phyloP scores from a whole-genome alignment of 805 yeast genomes.

The Starmerella apis region DNA sequence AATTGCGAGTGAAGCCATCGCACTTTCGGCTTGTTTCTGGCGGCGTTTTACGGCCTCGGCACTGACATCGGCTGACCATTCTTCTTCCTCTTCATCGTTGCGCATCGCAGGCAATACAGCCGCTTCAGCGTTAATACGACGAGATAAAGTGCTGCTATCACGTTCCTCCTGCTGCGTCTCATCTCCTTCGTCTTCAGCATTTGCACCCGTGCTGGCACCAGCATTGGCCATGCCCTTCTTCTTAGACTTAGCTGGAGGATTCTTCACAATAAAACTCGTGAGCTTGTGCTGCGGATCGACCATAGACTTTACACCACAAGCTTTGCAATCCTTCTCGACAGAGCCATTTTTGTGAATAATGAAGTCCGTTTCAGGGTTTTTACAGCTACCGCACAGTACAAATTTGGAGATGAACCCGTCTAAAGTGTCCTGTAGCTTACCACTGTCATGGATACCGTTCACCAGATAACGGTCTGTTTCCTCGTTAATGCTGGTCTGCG shows the following conservation, averaged over 20 bases:
- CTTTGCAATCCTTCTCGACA: constrained; percentile 88
- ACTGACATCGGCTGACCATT: constrained; percentile 96
- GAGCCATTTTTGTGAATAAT: constrained; percentile 62
- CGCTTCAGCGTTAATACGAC: constrained; percentile 76
- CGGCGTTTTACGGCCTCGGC: constrained; percentile 92
- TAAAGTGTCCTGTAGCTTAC: constrained; percentile 80
- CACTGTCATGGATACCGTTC: constrained; percentile 87
- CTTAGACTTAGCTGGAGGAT: constrained; percentile 52
- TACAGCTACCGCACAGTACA: constrained; percentile 88
- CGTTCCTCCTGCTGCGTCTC: constrained; percentile 36
- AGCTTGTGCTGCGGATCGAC: constrained; percentile 81
- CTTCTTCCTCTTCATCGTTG: constrained; percentile 73
- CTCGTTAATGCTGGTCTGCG: constrained; percentile 78
- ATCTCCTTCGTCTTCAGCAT: constrained; percentile 18
- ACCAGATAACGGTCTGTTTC: constrained; percentile 77
- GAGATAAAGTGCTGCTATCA: constrained; percentile 65
- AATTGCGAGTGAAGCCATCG: constrained; percentile 30
- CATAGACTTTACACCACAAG: constrained; percentile 84
- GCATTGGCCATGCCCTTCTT: constrained; percentile 83
- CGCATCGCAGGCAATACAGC: constrained; percentile 51
- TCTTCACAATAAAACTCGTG: constrained; percentile 76
- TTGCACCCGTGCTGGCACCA: constrained; percentile 31
- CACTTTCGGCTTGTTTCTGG: constrained; percentile 69
- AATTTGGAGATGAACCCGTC: constrained; percentile 91
- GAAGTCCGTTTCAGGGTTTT: constrained; percentile 95